These are phyloP conservation scores for Solanum chacoense DNA, from an alignment of 305 asterid genomes.

Conservation along the genomic window DNA sequence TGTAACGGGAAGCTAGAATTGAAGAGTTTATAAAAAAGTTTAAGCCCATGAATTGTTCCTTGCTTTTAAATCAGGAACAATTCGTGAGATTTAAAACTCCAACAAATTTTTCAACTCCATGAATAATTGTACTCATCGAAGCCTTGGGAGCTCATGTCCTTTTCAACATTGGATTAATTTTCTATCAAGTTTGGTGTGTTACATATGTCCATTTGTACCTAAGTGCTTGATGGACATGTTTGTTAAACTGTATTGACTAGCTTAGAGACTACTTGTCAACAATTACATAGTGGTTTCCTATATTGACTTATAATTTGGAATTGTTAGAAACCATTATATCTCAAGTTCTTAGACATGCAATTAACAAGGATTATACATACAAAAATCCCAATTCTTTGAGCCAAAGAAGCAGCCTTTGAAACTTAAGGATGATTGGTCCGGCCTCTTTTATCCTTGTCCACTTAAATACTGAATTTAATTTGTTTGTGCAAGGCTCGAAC, in stretches of 20 bases:
- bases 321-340: too few species aligned
- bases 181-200: neutral
- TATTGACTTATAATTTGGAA: too few species aligned
- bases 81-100: neutral
- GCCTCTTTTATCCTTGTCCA: too few species aligned
- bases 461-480: too few species aligned
- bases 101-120: neutral
- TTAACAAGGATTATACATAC: too few species aligned
- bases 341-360: too few species aligned
- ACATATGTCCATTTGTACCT: neutral
- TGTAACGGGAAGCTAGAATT: neutral
- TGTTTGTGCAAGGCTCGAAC: too few species aligned
- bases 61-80: neutral
- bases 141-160: neutral
- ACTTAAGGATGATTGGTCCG: too few species aligned
- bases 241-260: neutral
- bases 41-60: neutral
- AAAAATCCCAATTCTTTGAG: too few species aligned
- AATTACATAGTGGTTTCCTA: too few species aligned
- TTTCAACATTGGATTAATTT: too few species aligned
- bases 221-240: neutral
- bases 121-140: neutral
- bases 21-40: neutral
- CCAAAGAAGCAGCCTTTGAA: too few species aligned
- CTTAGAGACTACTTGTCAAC: neutral